These are phyloP conservation scores for Hymenoscyphus occultus DNA, from an alignment of 2,329 filamentous ascomycete genomes.

Conservation along the genomic window DNA sequence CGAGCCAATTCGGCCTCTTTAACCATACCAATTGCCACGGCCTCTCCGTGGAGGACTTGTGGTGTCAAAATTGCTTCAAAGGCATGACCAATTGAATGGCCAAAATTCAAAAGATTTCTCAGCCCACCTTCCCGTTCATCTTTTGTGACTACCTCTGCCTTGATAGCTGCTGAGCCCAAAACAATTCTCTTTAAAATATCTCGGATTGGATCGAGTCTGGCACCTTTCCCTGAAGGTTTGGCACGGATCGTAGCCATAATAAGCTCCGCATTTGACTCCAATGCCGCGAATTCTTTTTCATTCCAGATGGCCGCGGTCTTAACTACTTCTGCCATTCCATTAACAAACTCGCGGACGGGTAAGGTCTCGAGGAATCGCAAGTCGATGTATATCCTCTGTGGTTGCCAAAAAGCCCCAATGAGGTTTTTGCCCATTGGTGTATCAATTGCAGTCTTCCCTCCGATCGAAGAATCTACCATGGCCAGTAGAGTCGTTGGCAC, in stretches of 20 bases:
- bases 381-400: conserved; percentile 90
- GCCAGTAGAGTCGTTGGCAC: conserved; percentile 91
- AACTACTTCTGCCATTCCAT: conserved; percentile 97
- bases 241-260: conserved; percentile 72
- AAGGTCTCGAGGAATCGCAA: conserved; percentile 87
- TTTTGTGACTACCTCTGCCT: conserved; percentile 88
- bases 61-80: conserved; percentile 94
- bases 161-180: conserved; percentile 85
- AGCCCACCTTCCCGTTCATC: conserved; percentile 94
- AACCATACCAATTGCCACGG: conserved; percentile 96
- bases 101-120: conserved; percentile 93
- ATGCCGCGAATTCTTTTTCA: conserved; percentile 76
- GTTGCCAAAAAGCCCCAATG: conserved; percentile 95
- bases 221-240: conserved; percentile 48
- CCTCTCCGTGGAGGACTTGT: conserved; percentile 92
- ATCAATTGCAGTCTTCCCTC: conserved; percentile 97
- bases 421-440: conserved; percentile 95
- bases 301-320: conserved; percentile 98
- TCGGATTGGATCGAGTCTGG: conserved; percentile 67
- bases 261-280: conserved; percentile 76
- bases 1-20: conserved; percentile 94
- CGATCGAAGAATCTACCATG: conserved; percentile 98
- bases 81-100: conserved; percentile 95
- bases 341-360: conserved; percentile 89
- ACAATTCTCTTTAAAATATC: conserved; percentile 75